Conservation (phyloP, 208 protist species). For the Paratrypanosoma confusum region DNA sequence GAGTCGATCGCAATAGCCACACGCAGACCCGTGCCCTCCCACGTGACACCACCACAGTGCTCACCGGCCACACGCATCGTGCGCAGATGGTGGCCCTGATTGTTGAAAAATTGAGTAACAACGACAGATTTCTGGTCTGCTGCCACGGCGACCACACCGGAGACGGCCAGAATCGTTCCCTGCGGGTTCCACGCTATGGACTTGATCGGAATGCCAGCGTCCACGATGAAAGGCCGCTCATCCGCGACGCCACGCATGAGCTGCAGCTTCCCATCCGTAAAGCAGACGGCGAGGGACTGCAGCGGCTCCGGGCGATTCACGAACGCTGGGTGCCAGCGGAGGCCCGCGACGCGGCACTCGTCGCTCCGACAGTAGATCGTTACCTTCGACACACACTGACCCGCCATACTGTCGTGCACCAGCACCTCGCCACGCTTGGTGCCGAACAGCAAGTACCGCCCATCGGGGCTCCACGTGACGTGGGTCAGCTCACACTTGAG, state of each 20-base stretch:
- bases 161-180: conserved; percentile 88
- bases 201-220: conserved; percentile 68
- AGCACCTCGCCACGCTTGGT: conserved; percentile 79
- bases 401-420: conserved; percentile 77
- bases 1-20: conserved; percentile 92
- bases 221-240: conserved; percentile 81
- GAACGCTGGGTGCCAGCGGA: conserved; percentile 81
- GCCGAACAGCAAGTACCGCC: conserved; percentile 85
- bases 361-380: conserved; percentile 35
- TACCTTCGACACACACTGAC: conserved; percentile 69
- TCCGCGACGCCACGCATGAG: conserved; percentile 87
- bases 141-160: conserved; percentile 23
- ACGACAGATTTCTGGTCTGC: conserved; percentile 16
- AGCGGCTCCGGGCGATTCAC: conserved; percentile 68
- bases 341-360: conserved; percentile 30
- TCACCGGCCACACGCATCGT: conserved; percentile 85
- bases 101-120: conserved; percentile 91
- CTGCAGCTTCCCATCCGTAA: conserved; percentile 81
- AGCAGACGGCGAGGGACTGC: conserved; percentile 84
- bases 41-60: conserved; percentile 80
- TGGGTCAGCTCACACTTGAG: conserved; percentile 74
- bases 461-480: conserved; percentile 93
- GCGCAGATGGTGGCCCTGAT: conserved; percentile 84
- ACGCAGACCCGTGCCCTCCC: conserved; percentile 91
- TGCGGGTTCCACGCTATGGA: conserved; percentile 89